phyloP scores from a whole-genome alignment of 371 early-diverging fungal species.

The Mucor lusitanicus region DNA sequence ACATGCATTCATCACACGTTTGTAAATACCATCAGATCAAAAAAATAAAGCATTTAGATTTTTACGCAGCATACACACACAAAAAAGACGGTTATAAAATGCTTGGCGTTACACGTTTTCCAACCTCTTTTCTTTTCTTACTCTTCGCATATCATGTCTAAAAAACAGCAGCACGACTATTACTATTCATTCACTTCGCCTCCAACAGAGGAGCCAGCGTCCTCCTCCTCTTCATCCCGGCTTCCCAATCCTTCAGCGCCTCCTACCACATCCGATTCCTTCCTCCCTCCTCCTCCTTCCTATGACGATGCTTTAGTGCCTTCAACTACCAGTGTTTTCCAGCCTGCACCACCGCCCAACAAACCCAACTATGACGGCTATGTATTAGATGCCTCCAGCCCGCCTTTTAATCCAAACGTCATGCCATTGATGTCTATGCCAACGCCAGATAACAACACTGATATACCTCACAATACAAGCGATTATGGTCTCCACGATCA shows the following conservation, averaged over 20 bases:
- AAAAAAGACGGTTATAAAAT: slow-evolving; percentile 1
- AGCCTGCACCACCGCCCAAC: slow-evolving; percentile 10
- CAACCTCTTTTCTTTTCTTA: background rate
- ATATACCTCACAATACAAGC: slow-evolving; percentile 1
- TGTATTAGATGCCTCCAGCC: slow-evolving; percentile 10
- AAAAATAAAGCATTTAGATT: background rate
- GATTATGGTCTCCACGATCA: slow-evolving; percentile 6
- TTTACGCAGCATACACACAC: background rate
- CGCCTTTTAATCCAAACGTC: slow-evolving; percentile 7
- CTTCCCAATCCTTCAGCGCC: slow-evolving; percentile 11
- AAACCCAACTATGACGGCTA: slow-evolving; percentile 18
- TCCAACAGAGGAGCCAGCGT: background rate
- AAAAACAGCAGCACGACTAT: slow-evolving; percentile 28
- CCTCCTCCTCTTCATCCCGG: slow-evolving; percentile 1
- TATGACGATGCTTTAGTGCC: slow-evolving; percentile 28
- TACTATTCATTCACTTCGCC: slow-evolving; percentile 33
- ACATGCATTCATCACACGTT: background rate
- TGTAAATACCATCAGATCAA: background rate
- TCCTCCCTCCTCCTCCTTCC: slow-evolving; percentile 21
- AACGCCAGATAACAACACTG: background rate
- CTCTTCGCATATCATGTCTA: slow-evolving; percentile 21
- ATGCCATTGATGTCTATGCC: background rate
- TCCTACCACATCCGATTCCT: slow-evolving; percentile 5
- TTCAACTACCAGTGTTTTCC: background rate
- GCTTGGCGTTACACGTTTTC: background rate